Evolutionary conservation across 2,329 filamentous ascomycete genomes (phyloP), one percentile per base, ranked within the genome.

Genomic region (Talaromyces sp.): DNA sequence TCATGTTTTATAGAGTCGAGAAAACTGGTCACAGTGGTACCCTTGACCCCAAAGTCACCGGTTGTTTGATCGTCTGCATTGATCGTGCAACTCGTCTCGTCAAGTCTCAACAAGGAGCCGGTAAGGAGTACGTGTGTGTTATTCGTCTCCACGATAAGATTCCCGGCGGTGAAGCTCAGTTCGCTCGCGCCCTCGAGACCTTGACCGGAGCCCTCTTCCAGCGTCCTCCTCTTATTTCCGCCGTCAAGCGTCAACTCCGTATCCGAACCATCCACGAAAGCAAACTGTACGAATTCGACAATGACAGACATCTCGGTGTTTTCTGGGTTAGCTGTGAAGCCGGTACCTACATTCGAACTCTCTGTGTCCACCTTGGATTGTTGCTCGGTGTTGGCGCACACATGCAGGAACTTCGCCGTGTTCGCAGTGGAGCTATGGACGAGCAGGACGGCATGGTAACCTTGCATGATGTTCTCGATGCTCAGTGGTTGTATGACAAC

Each of bases 281-380:
- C 87, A 96, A 96, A 84, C 85, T 98, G 63, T 85, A 92, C 77
- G 95, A 99, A 84, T 99, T 98, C 77, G 95, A 99, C 84, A 98
- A 99, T 77, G 94, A 98, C 75, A 89, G 95, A 73, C 93, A 98
- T 79, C 87, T 99, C 43, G 95, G 91, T 80, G 94, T 98, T 64
- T 99, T 99, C 87, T 98, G 95, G 94, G 95, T 98, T 73, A 96
- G 92, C 82, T 99, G 95, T 81, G 95, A 99, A 82, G 95, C 93
- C 65, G 95, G 95, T 78, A 99, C 95, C 69, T 99, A 99, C 81
- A 98, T 99, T 78, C 91, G 95, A 84, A 99, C 95, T 43, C 89
- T 99, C 57, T 98, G 95, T 81, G 94, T 98, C 50, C 95, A 98
- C 82, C 80, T 99, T 72, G 91, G 92, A 79, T 81, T 90, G 66